phyloP scores from a whole-genome alignment of 176 grass and related monocot genomes.

The Eremochloa ophiuroides region DNA sequence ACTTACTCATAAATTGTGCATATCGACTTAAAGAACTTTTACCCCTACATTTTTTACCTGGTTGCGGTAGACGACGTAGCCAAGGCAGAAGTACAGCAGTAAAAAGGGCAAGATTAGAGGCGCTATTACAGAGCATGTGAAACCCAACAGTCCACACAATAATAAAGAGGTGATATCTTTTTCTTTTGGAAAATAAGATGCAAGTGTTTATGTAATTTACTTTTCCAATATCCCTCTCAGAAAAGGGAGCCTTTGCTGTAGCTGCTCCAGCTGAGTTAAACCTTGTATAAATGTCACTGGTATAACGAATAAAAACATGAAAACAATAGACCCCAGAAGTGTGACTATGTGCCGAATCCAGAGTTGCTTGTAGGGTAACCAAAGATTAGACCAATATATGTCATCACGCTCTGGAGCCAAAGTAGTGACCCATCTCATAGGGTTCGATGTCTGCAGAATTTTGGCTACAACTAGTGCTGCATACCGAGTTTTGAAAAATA shows the following conservation, averaged over 20 bases:
- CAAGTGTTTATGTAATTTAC: slow-evolving; percentile 39
- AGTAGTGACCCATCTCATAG: slow-evolving; percentile 80
- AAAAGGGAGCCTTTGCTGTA: slow-evolving; percentile 78
- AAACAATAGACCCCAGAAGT: slow-evolving; percentile 66
- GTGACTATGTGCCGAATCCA: slow-evolving; percentile 78
- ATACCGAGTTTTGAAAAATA: slow-evolving; percentile 96
- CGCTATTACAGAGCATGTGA: slow-evolving; percentile 84
- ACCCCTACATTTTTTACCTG: slow-evolving; percentile 52
- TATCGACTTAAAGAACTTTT: background rate
- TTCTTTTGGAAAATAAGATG: background rate
- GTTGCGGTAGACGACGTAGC: slow-evolving; percentile 84
- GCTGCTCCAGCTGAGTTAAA: slow-evolving; percentile 74
- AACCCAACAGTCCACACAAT: slow-evolving; percentile 81
- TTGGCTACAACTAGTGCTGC: slow-evolving; percentile 65
- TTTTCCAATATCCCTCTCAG: slow-evolving; percentile 64
- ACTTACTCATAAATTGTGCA: background rate
- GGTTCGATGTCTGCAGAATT: slow-evolving; percentile 89
- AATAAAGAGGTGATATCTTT: background rate
- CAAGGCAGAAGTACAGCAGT: slow-evolving; percentile 84
- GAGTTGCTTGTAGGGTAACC: slow-evolving; percentile 78
- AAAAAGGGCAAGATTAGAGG: slow-evolving; percentile 92
- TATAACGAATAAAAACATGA: slow-evolving; percentile 78
- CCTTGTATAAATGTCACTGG: slow-evolving; percentile 92
- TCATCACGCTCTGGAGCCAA: slow-evolving; percentile 81
- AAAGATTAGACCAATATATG: slow-evolving; percentile 96